Base-by-base conservation (phyloP, 73 alveolate species). In the Uronychia binucleata region DNA sequence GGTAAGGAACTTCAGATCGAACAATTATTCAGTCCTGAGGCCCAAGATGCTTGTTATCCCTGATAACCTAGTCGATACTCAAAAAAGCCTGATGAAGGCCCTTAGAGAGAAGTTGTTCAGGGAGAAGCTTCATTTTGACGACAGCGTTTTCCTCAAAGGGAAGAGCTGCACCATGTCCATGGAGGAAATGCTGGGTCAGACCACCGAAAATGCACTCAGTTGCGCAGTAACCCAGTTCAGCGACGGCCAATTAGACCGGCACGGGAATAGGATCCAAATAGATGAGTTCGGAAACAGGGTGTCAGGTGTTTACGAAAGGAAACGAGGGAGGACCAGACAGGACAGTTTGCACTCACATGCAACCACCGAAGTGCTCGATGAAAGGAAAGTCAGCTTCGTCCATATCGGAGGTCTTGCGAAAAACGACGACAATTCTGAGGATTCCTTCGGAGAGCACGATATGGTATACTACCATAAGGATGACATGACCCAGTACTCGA, bases 381-480 rank as follows among this genome's bases (percentile, higher is more conserved):
- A 84, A 77, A 76, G 59, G 60, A 84, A 84, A 77, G 90, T 84
- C 31, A 34, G 82, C 27, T 84, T 84, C 76, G 79, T 84, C 78
- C 90, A 84, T 46, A 84, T 84, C 25, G 90, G 79, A 26, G 79
- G 58, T 79, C 58, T 84, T 74, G 79, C 84, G 13, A 84, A 84
- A 34, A 19, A 46, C 11, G 90, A 84, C 25, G 79, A 34, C 5
- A 77, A 77, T 58, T 59, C 84, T 31, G 93, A 86, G 28, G 93
- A 86, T 11, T 33, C 83, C 26, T 77, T 86, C 28, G 88, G 79
- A 32, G 93, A 80, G 28, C 75, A 86, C 31, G 93, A 86, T 74
- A 86, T 86, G 88, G 93, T 86, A 1, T 77, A 78, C 67, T 86
- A 86, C 79, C 58, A 80, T 31, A 86, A 86, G 60, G 93, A 86